Conservation (phyloP, 148 eudicot species). For the Persicaria maculosa region DNA sequence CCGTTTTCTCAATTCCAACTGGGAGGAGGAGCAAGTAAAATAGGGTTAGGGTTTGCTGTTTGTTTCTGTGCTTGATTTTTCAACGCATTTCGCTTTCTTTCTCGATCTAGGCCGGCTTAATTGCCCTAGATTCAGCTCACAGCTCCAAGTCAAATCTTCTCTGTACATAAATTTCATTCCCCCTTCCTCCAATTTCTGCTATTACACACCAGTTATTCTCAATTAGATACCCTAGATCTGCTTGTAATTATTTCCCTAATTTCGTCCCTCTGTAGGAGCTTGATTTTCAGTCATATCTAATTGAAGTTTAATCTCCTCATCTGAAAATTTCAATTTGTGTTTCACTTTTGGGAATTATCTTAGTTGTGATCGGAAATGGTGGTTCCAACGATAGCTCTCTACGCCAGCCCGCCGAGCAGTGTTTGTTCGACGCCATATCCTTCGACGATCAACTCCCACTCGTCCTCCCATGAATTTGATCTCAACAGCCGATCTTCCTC, state of each 20-base stretch:
- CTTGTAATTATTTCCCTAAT: constrained; percentile 2
- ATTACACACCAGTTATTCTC: constrained; percentile 8
- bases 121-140: constrained; percentile 1
- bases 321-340: constrained; percentile 6
- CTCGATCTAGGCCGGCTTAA: background rate
- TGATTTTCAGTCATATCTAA: background rate
- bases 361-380: constrained; percentile 36
- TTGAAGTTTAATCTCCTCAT: background rate
- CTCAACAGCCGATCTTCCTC: constrained; percentile 39
- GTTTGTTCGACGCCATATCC: constrained; percentile 51
- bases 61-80: constrained; percentile 14
- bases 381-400: constrained; percentile 79
- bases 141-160: background rate
- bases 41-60: constrained; percentile 17
- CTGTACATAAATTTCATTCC: constrained; percentile 7
- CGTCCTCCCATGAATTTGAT: constrained; percentile 60
- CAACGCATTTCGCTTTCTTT: constrained; percentile 15
- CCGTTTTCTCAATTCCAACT: background rate
- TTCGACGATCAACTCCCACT: constrained; percentile 48
- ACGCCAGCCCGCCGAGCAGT: constrained; percentile 68
- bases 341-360: constrained; percentile 11
- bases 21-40: constrained; percentile 7
- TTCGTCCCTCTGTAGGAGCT: background rate
- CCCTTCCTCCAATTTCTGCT: constrained; percentile 2
- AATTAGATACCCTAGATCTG: constrained; percentile 13